phyloP scores from a whole-genome alignment of 2,329 filamentous ascomycete species.

The Pseudogymnoascus sp. region DNA sequence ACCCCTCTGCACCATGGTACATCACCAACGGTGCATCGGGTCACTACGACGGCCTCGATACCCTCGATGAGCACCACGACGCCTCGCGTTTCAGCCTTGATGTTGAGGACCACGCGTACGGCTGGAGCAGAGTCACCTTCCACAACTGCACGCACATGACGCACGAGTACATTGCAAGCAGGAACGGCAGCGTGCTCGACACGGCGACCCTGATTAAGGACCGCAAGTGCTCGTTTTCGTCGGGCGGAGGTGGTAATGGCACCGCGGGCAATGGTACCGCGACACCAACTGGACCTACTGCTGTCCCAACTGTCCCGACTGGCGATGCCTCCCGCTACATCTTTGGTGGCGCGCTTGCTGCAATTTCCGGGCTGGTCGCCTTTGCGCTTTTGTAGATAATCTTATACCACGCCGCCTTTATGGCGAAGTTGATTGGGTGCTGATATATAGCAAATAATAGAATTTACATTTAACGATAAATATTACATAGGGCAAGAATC shows the following conservation, averaged over 20 bases:
- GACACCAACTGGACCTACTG: not conserved
- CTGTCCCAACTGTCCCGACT: not conserved
- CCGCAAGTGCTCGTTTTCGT: constrained; percentile 10
- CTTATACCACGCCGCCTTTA: not conserved
- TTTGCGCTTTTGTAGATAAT: not conserved
- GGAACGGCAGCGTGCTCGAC: constrained; percentile 28
- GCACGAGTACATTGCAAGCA: constrained; percentile 31
- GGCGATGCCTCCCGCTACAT: not conserved
- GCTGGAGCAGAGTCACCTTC: constrained; percentile 34
- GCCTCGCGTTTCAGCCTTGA: constrained; percentile 24
- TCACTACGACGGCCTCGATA: constrained; percentile 27
- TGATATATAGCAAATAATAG: not conserved
- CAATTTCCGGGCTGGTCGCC: not conserved
- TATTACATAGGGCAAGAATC: not conserved
- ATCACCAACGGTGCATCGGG: constrained; percentile 27
- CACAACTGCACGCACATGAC: constrained; percentile 35
- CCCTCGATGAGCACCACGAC: constrained; percentile 5
- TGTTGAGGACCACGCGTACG: constrained; percentile 29
- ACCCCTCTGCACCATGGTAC: constrained; percentile 23
- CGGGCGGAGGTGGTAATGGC: not conserved
- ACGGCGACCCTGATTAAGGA: constrained; percentile 26
- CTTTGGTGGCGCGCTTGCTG: not conserved
- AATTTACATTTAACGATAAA: not conserved
- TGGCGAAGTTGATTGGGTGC: not conserved
- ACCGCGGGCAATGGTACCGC: not conserved